Conservation (phyloP, 495 filamentous ascomycete genomes). For the Penicillium odoratum region DNA sequence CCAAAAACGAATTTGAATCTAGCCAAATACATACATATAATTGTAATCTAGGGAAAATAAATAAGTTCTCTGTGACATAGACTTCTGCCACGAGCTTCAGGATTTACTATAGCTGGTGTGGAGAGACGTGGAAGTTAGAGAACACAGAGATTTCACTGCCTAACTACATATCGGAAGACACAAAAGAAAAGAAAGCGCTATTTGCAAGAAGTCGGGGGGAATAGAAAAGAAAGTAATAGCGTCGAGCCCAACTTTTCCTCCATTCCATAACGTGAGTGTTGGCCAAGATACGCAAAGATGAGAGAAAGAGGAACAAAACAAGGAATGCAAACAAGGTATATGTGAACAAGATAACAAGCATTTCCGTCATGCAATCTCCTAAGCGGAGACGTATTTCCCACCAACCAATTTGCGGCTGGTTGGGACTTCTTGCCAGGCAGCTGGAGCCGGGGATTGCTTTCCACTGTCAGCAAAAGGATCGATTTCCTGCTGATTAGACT, state of each 20-base stretch:
- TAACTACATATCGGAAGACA: constrained; percentile 27
- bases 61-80: background rate
- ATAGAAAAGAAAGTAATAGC: constrained; percentile 14
- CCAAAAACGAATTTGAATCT: too few relatives aligned
- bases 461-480: constrained; percentile 68
- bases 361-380: background rate
- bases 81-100: background rate
- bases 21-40: too few relatives aligned
- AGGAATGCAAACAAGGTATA: constrained; percentile 16
- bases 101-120: background rate
- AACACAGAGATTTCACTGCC: background rate
- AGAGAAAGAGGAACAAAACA: constrained; percentile 5
- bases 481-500: constrained; percentile 34
- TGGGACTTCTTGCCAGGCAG: constrained; percentile 71
- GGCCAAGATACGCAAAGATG: background rate
- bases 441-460: constrained; percentile 33
- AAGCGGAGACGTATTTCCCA: constrained; percentile 66
- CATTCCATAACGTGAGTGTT: background rate
- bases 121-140: background rate
- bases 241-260: constrained; percentile 9
- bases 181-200: constrained; percentile 22
- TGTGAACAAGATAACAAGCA: constrained; percentile 8
- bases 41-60: too few relatives aligned
- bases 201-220: constrained; percentile 25
- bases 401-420: constrained; percentile 71